A percentile compares a stretch with the other conserved stretches of the same genome.
Conservation (phyloP, 225 moss, liverwort and hornwort genomes). For the Physcomitrium patens region DNA sequence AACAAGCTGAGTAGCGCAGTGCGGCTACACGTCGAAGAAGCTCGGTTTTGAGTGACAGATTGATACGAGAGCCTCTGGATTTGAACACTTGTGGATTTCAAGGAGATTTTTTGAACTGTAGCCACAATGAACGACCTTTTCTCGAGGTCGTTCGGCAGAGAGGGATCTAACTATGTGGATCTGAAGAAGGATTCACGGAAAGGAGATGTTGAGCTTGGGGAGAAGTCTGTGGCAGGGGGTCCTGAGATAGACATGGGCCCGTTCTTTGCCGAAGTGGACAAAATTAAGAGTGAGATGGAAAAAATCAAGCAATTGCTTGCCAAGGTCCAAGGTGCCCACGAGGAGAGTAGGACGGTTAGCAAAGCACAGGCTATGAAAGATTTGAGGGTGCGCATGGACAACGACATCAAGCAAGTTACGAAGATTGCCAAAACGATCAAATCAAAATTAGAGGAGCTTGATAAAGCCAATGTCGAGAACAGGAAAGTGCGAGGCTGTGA, state of each 20-base stretch:
- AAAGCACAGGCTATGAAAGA: conserved; percentile 57
- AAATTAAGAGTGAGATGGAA: conserved; percentile 56
- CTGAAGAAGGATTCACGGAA: conserved; percentile 45
- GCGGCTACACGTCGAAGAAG: too few relatives aligned
- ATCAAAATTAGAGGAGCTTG: conserved; percentile 51
- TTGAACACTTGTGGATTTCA: too few relatives aligned
- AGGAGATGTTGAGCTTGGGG: conserved; percentile 44
- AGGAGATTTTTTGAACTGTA: not conserved
- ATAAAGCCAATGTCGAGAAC: conserved; percentile 40
- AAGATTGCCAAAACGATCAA: conserved; percentile 53
- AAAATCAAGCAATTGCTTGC: conserved; percentile 38
- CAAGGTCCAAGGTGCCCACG: conserved; percentile 41
- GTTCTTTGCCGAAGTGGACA: conserved; percentile 47
- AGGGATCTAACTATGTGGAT: conserved; percentile 47
- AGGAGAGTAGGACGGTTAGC: conserved; percentile 40
- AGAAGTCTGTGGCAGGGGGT: conserved; percentile 4
- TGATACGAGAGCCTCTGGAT: too few relatives aligned
- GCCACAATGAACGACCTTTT: conserved; percentile 60
- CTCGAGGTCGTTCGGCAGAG: conserved; percentile 47
- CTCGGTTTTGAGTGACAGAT: too few relatives aligned
- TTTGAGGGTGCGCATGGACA: conserved; percentile 50
- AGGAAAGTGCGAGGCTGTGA: conserved; percentile 43
- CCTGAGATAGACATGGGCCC: conserved; percentile 44
- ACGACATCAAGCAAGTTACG: conserved; percentile 46
- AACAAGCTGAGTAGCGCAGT: too few relatives aligned